Conservation (phyloP, 1,139 yeast genomes). For the Meyerozyma carpophila region DNA sequence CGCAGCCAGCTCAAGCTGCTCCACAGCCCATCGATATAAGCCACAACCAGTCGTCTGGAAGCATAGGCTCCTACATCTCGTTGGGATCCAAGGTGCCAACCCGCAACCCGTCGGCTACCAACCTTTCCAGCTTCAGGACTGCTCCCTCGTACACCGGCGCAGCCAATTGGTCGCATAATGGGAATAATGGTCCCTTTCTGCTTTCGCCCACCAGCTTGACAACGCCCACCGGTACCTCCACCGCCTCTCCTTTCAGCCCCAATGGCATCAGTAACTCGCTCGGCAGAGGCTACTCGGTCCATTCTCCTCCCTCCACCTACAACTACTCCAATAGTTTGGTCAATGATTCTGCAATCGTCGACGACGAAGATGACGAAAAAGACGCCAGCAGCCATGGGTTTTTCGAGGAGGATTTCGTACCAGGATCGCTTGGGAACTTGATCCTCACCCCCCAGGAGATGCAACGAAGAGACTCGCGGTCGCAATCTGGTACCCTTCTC, state of each 20-base stretch:
- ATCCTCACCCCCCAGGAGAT: constrained; percentile 73
- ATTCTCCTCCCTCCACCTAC: constrained; percentile 6
- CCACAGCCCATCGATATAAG: constrained; percentile 1
- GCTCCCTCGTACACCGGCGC: not conserved
- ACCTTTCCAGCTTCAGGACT: not conserved
- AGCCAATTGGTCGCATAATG: not conserved
- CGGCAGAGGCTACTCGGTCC: not conserved
- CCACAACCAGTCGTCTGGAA: not conserved
- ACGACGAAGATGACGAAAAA: constrained; percentile 12
- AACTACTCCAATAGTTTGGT: not conserved
- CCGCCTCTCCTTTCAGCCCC: not conserved
- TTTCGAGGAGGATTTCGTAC: constrained; percentile 71
- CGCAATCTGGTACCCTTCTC: constrained; percentile 41
- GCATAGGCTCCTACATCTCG: not conserved
- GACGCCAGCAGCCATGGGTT: constrained; percentile 17
- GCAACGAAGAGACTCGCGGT: constrained; percentile 57
- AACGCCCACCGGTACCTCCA: not conserved
- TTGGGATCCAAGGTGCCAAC: not conserved
- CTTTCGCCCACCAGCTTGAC: constrained; percentile 1
- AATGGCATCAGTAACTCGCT: not conserved
- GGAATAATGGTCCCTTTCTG: not conserved
- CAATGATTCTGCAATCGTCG: constrained; percentile 13
- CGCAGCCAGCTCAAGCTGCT: not conserved
- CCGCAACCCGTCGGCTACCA: not conserved
- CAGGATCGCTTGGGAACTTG: constrained; percentile 66